phyloP scores from a whole-genome alignment of 2,329 filamentous ascomycete genomes.

The Stachybotrys elegans region DNA sequence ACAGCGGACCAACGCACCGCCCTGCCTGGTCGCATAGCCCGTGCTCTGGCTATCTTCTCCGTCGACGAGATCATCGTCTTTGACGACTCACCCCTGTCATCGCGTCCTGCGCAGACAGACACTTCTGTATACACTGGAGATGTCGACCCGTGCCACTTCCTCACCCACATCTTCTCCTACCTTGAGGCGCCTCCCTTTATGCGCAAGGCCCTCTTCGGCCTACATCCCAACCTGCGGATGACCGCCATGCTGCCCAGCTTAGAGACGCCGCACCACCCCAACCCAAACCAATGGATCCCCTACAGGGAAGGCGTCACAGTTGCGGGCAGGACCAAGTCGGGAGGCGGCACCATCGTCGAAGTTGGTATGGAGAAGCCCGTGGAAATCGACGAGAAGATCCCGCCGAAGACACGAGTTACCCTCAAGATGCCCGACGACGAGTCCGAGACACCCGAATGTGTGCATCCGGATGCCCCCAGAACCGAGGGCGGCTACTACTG shows the following conservation, averaged over 20 bases:
- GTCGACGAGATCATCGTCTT: slow-evolving; percentile 82
- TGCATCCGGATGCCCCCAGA: slow-evolving; percentile 64
- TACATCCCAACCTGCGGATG: slow-evolving; percentile 71
- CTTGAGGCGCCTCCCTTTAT: slow-evolving; percentile 82
- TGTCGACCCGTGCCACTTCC: slow-evolving; percentile 72
- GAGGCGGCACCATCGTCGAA: slow-evolving; percentile 50
- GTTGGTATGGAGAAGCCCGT: slow-evolving; percentile 52
- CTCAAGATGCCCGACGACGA: slow-evolving; percentile 55
- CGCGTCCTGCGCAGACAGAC: slow-evolving; percentile 43
- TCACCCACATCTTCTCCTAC: slow-evolving; percentile 73
- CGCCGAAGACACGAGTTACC: slow-evolving; percentile 68
- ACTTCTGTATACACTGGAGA: slow-evolving; percentile 59
- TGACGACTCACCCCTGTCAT: slow-evolving; percentile 56
- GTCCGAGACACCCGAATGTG: slow-evolving; percentile 46
- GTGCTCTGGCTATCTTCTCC: slow-evolving; percentile 75
- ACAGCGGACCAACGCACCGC: slow-evolving; percentile 72
- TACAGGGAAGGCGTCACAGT: slow-evolving; percentile 75
- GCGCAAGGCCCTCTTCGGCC: slow-evolving; percentile 67
- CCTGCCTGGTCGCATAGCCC: slow-evolving; percentile 70
- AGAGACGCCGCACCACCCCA: slow-evolving; percentile 81
- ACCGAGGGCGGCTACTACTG: slow-evolving; percentile 80
- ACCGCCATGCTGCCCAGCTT: slow-evolving; percentile 71
- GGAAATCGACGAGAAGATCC: slow-evolving; percentile 55
- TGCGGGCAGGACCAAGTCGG: slow-evolving; percentile 34
- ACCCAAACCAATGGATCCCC: slow-evolving; percentile 69